Percentiles rank a stretch among this genome's conserved stretches.
These are phyloP conservation scores for Peniophora sp. DNA, from an alignment of 1,284 basidiomycete species.

Conservation along the genomic window DNA sequence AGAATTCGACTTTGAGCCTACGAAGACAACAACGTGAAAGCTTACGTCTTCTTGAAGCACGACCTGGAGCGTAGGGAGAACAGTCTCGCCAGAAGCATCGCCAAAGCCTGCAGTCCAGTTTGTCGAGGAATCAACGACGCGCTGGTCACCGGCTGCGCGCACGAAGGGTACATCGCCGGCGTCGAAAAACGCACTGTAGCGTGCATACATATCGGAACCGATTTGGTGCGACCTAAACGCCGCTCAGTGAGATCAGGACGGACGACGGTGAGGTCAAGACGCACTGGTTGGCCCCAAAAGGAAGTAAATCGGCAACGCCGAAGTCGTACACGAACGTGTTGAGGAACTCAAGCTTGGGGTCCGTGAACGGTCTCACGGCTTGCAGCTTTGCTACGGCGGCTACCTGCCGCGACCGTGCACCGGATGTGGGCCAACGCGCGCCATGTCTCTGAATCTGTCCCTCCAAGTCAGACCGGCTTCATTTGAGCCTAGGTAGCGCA, in stretches of 20 bases:
- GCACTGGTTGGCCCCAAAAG: slow-evolving; percentile 66
- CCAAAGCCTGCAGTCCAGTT: slow-evolving; percentile 59
- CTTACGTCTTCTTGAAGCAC: neutral
- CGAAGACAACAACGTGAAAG: neutral
- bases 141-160: slow-evolving; percentile 48
- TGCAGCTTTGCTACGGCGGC: slow-evolving; percentile 46
- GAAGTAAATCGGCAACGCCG: slow-evolving; percentile 53
- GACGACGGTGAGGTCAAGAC: slow-evolving; percentile 20
- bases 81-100: neutral
- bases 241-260: neutral
- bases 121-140: slow-evolving; percentile 60
- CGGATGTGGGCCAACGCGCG: slow-evolving; percentile 67
- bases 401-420: slow-evolving; percentile 38
- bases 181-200: slow-evolving; percentile 45
- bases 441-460: slow-evolving; percentile 82
- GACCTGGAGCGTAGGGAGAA: neutral
- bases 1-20: neutral
- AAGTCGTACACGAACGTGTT: slow-evolving; percentile 53
- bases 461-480: slow-evolving; percentile 1
- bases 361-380: slow-evolving; percentile 32
- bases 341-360: slow-evolving; percentile 54
- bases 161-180: slow-evolving; percentile 51
- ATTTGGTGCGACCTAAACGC: slow-evolving; percentile 39
- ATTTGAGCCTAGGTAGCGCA: neutral
- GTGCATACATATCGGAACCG: slow-evolving; percentile 37